A percentile compares a stretch with the other conserved stretches of the same genome.
Conservation (phyloP, 2,329 filamentous ascomycete species). For the Fusarium dlaminii region DNA sequence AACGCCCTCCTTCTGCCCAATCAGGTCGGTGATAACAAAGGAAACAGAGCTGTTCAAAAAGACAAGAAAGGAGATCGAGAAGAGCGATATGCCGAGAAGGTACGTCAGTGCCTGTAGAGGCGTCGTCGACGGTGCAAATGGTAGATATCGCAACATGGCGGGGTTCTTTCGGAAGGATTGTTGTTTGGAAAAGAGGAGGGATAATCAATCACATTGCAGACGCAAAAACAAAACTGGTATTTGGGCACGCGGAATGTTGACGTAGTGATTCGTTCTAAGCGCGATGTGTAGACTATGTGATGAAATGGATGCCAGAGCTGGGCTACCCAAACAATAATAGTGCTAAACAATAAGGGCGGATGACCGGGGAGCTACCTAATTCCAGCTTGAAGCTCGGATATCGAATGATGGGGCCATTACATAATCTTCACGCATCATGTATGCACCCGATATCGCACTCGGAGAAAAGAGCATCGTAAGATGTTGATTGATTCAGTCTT, state of each 20-base stretch:
- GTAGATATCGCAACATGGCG: conserved; percentile 58
- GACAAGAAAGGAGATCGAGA: conserved; percentile 89
- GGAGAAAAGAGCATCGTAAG: background rate
- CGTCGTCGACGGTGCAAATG: conserved; percentile 69
- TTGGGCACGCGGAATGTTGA: conserved; percentile 23
- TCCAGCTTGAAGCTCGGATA: conserved; percentile 25
- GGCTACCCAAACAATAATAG: conserved; percentile 15
- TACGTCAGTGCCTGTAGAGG: conserved; percentile 75
- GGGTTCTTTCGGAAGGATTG: background rate
- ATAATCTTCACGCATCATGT: conserved; percentile 24
- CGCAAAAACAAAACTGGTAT: background rate
- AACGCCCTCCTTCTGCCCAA: conserved; percentile 77
- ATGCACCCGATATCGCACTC: conserved; percentile 25
- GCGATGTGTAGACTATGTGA: conserved; percentile 6
- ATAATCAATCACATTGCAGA: conserved; percentile 36
- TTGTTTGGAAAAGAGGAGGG: background rate
- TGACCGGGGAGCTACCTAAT: conserved; percentile 12
- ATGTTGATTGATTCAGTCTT: background rate
- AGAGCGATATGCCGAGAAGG: conserved; percentile 82
- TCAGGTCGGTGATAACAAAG: conserved; percentile 85
- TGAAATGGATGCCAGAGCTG: conserved; percentile 5
- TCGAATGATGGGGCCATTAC: conserved; percentile 36
- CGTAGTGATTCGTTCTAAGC: conserved; percentile 25
- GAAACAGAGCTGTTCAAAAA: conserved; percentile 87
- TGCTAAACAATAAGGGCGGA: conserved; percentile 1